These are phyloP conservation scores for Debaryomycetaceae sp. DNA, from an alignment of 1,139 yeast genomes.

Conservation along the genomic window DNA sequence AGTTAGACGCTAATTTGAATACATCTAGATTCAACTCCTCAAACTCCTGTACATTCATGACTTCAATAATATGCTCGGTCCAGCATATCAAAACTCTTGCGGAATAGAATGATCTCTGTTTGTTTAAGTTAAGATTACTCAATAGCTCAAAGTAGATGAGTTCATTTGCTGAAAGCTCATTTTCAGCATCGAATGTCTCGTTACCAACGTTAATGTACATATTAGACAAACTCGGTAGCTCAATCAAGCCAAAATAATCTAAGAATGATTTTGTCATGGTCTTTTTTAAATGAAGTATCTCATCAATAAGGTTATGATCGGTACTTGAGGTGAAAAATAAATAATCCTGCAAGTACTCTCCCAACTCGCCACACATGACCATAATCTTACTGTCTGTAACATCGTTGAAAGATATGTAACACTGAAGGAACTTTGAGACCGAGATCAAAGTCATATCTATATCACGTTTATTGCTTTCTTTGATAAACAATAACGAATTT, in stretches of 20 bases:
- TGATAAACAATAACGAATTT: constrained; percentile 30
- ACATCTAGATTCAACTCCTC: constrained; percentile 29
- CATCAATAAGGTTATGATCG: background rate
- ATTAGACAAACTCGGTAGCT: background rate
- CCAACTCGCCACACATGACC: constrained; percentile 11
- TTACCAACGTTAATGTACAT: background rate
- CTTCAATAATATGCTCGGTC: constrained; percentile 13
- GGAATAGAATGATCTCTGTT: constrained; percentile 15
- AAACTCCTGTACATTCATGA: constrained; percentile 9
- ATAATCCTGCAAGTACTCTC: constrained; percentile 29
- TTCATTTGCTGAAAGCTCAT: background rate
- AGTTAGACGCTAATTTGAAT: constrained; percentile 27
- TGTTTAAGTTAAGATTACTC: background rate
- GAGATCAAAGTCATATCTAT: constrained; percentile 7
- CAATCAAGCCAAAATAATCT: background rate
- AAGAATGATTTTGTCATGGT: background rate
- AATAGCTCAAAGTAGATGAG: background rate
- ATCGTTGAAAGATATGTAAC: background rate
- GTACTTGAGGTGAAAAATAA: constrained; percentile 2
- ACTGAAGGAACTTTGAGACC: constrained; percentile 11
- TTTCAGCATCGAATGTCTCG: background rate
- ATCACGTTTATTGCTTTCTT: constrained; percentile 1
- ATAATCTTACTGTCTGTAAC: constrained; percentile 1
- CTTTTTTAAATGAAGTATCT: too few relatives aligned
- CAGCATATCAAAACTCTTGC: constrained; percentile 24